Evolutionary conservation across 1,139 yeast species (phyloP), one percentile per base, ranked within the genome.

Genomic region (Protomyces inouyei): DNA sequence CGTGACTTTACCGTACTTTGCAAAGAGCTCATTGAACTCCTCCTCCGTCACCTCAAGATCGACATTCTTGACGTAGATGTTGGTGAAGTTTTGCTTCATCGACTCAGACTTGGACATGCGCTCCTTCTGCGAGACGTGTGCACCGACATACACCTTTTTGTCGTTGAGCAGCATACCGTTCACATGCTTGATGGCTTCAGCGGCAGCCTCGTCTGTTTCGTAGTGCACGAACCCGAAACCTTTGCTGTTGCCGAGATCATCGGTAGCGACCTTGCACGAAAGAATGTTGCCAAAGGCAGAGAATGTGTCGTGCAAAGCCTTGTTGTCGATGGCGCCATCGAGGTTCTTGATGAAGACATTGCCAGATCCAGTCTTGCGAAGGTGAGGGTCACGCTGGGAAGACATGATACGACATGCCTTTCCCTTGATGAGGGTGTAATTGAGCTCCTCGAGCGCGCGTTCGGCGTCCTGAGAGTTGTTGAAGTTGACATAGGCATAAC

Each of bases 331-430:
- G 74, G 92, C 96, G 68, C 97, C 95, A 79, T 93, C 97, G 80
- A 93, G 86, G 85, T 93, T 95, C 86, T 93, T 93, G 82, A 93
- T 93, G 85, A 88, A 93, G 72, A 95, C 87, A 84, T 93, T 93
- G 75, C 97, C 97, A 71, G 90, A 88, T 77, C 98, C 98, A 76
- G 88, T 87, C 83, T 89, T 90, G 84, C 98, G 89, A 74, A 87
- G 79, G 70, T 97, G 85, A 70, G 98, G 98, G 78, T 93, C 98
- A 81, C 98, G 90, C 83, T 95, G 98, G 71, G 98, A 91, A 97
- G 98, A 92, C 98, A 95, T 95, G 82, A 93, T 93, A 80, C 99
- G 92, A 81, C 98, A 91, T 74, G 97, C 93, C 76, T 88, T 91
- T 75, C 97, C 98, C 80, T 92, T 93, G 80, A 93, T 86, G 74